Conservation (phyloP, 805 yeast species). For the Metschnikowia hibisci region DNA sequence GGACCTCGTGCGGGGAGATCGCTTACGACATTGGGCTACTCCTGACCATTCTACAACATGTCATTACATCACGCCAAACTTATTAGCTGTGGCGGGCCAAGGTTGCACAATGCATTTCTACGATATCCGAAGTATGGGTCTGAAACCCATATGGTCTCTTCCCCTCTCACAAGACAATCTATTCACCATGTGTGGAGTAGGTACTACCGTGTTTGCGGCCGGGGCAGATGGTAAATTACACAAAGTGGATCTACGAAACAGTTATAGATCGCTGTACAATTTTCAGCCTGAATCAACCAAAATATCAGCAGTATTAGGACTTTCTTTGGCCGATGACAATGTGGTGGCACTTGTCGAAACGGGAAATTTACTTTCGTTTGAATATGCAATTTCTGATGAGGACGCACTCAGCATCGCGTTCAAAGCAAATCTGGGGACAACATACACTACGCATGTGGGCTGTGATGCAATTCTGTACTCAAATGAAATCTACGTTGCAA, state of each 20-base stretch:
- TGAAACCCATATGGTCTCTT: slow-evolving; percentile 12
- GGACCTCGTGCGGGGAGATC: slow-evolving; percentile 14
- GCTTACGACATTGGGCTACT: slow-evolving; percentile 10
- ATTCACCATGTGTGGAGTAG: slow-evolving; percentile 15
- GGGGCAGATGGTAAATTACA: slow-evolving; percentile 19
- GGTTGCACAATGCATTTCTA: slow-evolving; percentile 15
- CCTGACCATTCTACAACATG: slow-evolving; percentile 13
- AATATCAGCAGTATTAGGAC: not conserved
- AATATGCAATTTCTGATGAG: not conserved
- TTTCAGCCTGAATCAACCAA: not conserved
- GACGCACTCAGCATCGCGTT: not conserved
- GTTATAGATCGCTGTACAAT: not conserved
- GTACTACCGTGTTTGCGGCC: slow-evolving; percentile 8
- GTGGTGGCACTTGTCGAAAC: not conserved
- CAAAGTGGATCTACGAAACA: slow-evolving; percentile 15
- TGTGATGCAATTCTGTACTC: slow-evolving; percentile 7
- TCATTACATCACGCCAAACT: slow-evolving; percentile 5
- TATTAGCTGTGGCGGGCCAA: slow-evolving; percentile 17
- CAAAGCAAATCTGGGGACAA: not conserved
- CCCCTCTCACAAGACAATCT: slow-evolving; percentile 14
- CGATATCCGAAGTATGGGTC: slow-evolving; percentile 9
- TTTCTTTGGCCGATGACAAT: not conserved
- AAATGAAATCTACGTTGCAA: slow-evolving; percentile 4
- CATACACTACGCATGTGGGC: slow-evolving; percentile 3
- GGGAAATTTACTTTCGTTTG: not conserved